Evolutionary conservation across 306 rosid species (phyloP).

Genomic region (Malus domestica): DNA sequence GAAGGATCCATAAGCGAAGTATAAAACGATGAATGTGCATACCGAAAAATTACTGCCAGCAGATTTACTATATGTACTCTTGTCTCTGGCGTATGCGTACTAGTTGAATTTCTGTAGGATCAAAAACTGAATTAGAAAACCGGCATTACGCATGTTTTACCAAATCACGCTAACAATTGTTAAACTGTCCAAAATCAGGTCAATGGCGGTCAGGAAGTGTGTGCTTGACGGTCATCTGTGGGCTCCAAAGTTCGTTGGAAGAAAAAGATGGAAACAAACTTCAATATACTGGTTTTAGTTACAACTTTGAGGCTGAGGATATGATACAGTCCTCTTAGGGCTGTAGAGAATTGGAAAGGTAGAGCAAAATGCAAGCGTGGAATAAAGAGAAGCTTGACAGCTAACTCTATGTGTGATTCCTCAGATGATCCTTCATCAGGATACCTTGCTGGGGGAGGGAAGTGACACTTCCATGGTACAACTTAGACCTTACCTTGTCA

Average conservation of each 20-base stretch:
- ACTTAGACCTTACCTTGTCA: slow-evolving; percentile 51
- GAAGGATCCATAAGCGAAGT: neutral
- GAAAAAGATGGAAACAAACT: slow-evolving; percentile 24
- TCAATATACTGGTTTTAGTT: slow-evolving; percentile 34
- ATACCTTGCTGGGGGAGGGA: slow-evolving; percentile 73
- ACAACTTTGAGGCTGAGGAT: slow-evolving; percentile 45
- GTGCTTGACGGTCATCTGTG: slow-evolving; percentile 40
- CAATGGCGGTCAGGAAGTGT: slow-evolving; percentile 75
- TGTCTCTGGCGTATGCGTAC: neutral
- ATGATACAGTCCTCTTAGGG: no score
- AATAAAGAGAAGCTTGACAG: no score
- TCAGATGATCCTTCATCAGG: slow-evolving; percentile 2
- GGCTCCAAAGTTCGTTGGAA: slow-evolving; percentile 22
- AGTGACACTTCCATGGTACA: slow-evolving; percentile 58
- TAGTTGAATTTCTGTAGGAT: neutral
- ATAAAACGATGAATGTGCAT: neutral
- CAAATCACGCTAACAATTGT: slow-evolving; percentile 24
- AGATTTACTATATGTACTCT: neutral
- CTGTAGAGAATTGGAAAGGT: no score
- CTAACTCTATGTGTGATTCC: no score
- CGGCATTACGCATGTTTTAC: neutral
- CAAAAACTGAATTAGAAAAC: neutral
- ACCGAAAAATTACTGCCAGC: neutral
- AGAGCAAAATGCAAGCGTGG: no score
- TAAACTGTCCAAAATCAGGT: slow-evolving; percentile 64